Evolutionary conservation across 768 basidiomycete species (phyloP).

Genomic region (Rhizopogon vesiculosus): DNA sequence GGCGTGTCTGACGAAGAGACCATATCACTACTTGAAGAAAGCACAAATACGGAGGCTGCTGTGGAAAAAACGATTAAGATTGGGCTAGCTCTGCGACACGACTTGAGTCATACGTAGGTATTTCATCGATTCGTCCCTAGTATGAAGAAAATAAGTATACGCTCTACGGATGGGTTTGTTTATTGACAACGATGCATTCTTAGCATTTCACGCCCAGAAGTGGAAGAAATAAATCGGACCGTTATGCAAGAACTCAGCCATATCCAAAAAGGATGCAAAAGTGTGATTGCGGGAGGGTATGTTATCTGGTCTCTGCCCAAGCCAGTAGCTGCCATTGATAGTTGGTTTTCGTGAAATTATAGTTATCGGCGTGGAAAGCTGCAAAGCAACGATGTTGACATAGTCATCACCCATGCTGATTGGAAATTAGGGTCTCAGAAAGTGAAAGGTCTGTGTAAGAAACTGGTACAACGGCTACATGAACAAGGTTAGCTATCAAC

Average conservation of each 20-base stretch:
- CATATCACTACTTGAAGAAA: conserved; percentile 16
- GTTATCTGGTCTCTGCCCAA: conserved; percentile 14
- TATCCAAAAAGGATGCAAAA: conserved; percentile 62
- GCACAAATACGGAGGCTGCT: conserved; percentile 18
- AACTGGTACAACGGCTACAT: conserved; percentile 53
- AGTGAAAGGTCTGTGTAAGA: conserved; percentile 60
- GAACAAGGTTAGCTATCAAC: conserved; percentile 42
- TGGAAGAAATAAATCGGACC: conserved; percentile 66
- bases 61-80: conserved; percentile 45
- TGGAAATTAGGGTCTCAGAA: conserved; percentile 34
- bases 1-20: conserved; percentile 31
- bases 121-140: background rate
- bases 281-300: conserved; percentile 81
- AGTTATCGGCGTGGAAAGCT: conserved; percentile 85
- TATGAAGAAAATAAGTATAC: background rate
- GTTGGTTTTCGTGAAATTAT: background rate
- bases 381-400: conserved; percentile 83
- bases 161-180: background rate
- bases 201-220: conserved; percentile 72
- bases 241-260: conserved; percentile 63
- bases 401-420: conserved; percentile 76
- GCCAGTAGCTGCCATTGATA: background rate
- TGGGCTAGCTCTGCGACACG: conserved; percentile 55
- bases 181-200: background rate
- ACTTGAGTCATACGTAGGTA: conserved; percentile 46